phyloP scores from a whole-genome alignment of 768 basidiomycete species.

The button mushroom (Agaricus bisporus) region DNA sequence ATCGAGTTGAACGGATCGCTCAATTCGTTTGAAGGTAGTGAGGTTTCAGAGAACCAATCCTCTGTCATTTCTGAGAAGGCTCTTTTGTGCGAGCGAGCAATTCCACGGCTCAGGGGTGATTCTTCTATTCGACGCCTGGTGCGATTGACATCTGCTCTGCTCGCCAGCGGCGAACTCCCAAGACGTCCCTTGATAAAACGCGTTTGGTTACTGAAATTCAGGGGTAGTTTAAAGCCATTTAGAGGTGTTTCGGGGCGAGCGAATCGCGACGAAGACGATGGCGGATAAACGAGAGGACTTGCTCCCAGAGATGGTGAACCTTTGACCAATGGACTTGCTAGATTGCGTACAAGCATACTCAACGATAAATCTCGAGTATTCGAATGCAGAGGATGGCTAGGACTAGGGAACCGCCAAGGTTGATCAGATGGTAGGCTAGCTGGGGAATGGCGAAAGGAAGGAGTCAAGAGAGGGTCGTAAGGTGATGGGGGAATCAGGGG shows the following conservation, averaged over 20 bases:
- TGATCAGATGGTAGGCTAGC: conserved; percentile 71
- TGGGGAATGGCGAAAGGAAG: conserved; percentile 74
- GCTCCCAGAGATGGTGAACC: conserved; percentile 18
- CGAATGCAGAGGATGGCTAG: conserved; percentile 71
- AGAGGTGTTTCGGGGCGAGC: conserved; percentile 13
- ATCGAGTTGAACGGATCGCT: conserved; percentile 37
- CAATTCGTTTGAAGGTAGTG: conserved; percentile 39
- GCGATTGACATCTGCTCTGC: background rate
- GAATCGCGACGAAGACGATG: conserved; percentile 21
- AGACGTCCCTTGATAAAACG: conserved; percentile 25
- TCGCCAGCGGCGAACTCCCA: conserved; percentile 15
- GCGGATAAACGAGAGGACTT: conserved; percentile 28
- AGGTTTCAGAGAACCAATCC: conserved; percentile 34
- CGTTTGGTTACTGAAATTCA: conserved; percentile 31
- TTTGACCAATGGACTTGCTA: conserved; percentile 41
- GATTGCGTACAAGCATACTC: conserved; percentile 52
- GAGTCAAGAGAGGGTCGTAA: conserved; percentile 69
- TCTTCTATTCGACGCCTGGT: conserved; percentile 30
- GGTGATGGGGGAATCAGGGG: conserved; percentile 58
- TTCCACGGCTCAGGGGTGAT: conserved; percentile 36
- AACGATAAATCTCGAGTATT: conserved; percentile 58
- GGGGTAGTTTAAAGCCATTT: conserved; percentile 23
- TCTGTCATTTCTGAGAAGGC: conserved; percentile 31
- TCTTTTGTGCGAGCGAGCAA: conserved; percentile 24
- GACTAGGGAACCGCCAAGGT: conserved; percentile 78